A percentile compares a stretch with the other conserved stretches of the same genome.
Conservation (phyloP, 2,329 filamentous ascomycete species). For the Ampelomyces quisqualis region DNA sequence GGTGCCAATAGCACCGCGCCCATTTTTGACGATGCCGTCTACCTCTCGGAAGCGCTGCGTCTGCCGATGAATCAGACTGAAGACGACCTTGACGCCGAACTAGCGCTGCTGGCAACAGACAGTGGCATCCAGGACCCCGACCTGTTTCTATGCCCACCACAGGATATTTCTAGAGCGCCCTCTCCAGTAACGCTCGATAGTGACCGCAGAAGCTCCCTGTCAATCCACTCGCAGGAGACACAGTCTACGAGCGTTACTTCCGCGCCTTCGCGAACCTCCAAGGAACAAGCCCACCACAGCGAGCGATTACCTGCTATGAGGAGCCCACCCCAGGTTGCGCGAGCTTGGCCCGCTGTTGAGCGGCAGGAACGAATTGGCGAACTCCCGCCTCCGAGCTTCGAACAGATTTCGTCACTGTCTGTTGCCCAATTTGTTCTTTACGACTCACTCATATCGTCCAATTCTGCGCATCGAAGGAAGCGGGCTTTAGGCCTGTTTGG, state of each 20-base stretch:
- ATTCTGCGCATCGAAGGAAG: conserved; percentile 25
- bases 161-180: conserved; percentile 29
- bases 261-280: conserved; percentile 36
- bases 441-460: conserved; percentile 22
- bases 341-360: conserved; percentile 22
- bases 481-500: conserved; percentile 34
- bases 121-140: conserved; percentile 40
- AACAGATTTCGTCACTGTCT: conserved; percentile 29
- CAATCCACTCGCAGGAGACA: conserved; percentile 39
- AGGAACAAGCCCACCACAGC: conserved; percentile 24
- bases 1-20: conserved; percentile 31
- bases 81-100: conserved; percentile 34
- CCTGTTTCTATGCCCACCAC: conserved; percentile 27
- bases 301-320: conserved; percentile 23
- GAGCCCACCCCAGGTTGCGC: conserved; percentile 16
- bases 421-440: conserved; percentile 23
- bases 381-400: conserved; percentile 14
- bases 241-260: conserved; percentile 41
- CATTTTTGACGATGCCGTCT: conserved; percentile 41
- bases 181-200: conserved; percentile 36
- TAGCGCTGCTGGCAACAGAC: conserved; percentile 30
- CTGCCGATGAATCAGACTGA: conserved; percentile 31
- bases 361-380: conserved; percentile 19
- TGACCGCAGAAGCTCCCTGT: conserved; percentile 36
- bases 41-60: conserved; percentile 33